Base-by-base conservation (phyloP, 192 early-diverging fungal genomes). In the Coemansia umbellata region DNA sequence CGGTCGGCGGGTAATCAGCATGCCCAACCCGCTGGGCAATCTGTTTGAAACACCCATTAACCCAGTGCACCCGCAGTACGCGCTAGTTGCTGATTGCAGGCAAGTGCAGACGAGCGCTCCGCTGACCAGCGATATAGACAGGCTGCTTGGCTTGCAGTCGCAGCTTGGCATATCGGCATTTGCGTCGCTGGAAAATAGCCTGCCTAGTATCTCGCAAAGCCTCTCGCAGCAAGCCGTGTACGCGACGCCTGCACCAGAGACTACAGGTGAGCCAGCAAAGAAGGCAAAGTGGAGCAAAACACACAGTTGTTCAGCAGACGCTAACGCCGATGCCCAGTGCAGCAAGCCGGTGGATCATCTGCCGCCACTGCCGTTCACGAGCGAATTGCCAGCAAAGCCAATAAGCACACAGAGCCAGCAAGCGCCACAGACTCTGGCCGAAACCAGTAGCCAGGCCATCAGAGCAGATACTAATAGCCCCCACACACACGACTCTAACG, bases 21-120 rank as follows among this genome's bases (percentile, higher is more conserved):
- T 75, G 65, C 72, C 72, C n/a, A 75, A 66, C 50, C 65, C 72
- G 52, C 47, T 75, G 36, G 72, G 58, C 21, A 75, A 55, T 11
- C 47, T 75, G 55, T 37, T 75, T 31, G 72, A 68, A 31, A 50
- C 68, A 22, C 65, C 72, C 5, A 68, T 68, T 17, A 63, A 75
- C 26, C 59, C 60, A 33, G 37, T 58, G 23, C 59, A 69, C 37
- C 40, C 43, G 33, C 14, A 55, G n/a, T n/a, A n/a, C n/a, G n/a
- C n/a, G n/a, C n/a, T n/a, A n/a, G n/a, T n/a, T n/a, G n/a, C n/a
- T n/a, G n/a, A n/a, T n/a, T n/a, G n/a, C n/a, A n/a, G n/a, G n/a
- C n/a, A n/a, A n/a, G n/a, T n/a, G n/a, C n/a, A n/a, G n/a, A n/a
- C n/a, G n/a, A n/a, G n/a, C n/a, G n/a, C n/a, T n/a, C n/a, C n/a